Conservation (phyloP, 1,284 basidiomycete species). For the Marasmius oreades region DNA sequence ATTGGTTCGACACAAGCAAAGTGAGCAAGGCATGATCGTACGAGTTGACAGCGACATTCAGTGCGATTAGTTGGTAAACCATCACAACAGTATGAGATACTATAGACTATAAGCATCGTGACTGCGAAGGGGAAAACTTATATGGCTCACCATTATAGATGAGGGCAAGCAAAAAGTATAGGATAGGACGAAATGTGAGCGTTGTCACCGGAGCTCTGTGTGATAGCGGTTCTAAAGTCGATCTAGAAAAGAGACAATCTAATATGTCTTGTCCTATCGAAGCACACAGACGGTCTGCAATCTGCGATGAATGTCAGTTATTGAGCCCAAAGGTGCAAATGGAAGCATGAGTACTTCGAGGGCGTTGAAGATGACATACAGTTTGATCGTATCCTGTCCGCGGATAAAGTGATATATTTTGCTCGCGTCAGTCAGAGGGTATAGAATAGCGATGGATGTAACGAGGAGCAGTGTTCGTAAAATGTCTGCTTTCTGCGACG, state of each 20-base stretch:
- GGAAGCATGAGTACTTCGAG: slow-evolving; percentile 65
- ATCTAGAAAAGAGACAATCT: slow-evolving; percentile 93
- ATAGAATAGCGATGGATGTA: slow-evolving; percentile 72
- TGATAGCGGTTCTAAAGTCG: slow-evolving; percentile 79
- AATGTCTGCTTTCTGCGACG: slow-evolving; percentile 91
- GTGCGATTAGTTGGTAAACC: slow-evolving; percentile 92
- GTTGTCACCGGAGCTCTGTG: slow-evolving; percentile 55
- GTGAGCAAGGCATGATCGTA: slow-evolving; percentile 97
- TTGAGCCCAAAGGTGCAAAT: background rate
- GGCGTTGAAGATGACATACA: slow-evolving; percentile 99
- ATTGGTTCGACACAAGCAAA: slow-evolving; percentile 95
- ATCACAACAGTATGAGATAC: slow-evolving; percentile 92
- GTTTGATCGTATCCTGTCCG: slow-evolving; percentile 98
- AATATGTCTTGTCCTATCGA: slow-evolving; percentile 98
- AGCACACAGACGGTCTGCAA: slow-evolving; percentile 92
- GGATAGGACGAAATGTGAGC: slow-evolving; percentile 70
- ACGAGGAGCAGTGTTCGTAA: slow-evolving; percentile 78
- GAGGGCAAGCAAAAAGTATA: slow-evolving; percentile 84
- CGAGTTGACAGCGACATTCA: slow-evolving; percentile 98
- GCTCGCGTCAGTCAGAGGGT: slow-evolving; percentile 89
- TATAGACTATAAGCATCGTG: slow-evolving; percentile 26
- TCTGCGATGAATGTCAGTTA: slow-evolving; percentile 51
- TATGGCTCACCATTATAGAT: slow-evolving; percentile 74
- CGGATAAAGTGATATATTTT: slow-evolving; percentile 99
- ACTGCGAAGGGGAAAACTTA: background rate